Evolutionary conservation across 768 basidiomycete species (phyloP).

Genomic region (Phylloporus sp.): DNA sequence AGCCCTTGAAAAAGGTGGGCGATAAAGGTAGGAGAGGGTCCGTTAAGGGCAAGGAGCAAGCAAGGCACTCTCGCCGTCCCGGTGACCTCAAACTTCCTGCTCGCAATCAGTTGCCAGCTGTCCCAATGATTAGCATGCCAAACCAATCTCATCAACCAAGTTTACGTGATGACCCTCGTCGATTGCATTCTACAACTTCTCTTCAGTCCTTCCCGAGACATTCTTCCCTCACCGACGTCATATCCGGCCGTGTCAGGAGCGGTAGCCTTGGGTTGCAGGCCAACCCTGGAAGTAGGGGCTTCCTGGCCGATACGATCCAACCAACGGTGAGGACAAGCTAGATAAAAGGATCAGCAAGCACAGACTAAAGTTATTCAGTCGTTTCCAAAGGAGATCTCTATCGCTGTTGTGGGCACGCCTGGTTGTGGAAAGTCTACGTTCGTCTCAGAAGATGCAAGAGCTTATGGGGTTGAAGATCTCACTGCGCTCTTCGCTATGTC

Average conservation of each 20-base stretch:
- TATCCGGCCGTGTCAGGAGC: slow-evolving; percentile 51
- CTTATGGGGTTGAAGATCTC: slow-evolving; percentile 50
- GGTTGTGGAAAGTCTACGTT: slow-evolving; percentile 85
- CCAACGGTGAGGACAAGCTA: slow-evolving; percentile 22
- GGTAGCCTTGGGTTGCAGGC: slow-evolving; percentile 55
- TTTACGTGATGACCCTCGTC: slow-evolving; percentile 37
- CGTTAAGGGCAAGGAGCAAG: slow-evolving; percentile 43
- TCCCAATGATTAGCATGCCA: slow-evolving; percentile 26
- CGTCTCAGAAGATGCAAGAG: slow-evolving; percentile 71
- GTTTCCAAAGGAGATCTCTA: slow-evolving; percentile 41
- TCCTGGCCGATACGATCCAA: slow-evolving; percentile 17
- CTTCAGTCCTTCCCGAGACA: slow-evolving; percentile 36
- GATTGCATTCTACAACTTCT: slow-evolving; percentile 37
- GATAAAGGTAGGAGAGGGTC: slow-evolving; percentile 48
- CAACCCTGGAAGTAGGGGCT: slow-evolving; percentile 14
- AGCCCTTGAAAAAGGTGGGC: slow-evolving; percentile 36
- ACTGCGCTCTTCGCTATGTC: slow-evolving; percentile 29
- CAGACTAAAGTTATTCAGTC: slow-evolving; percentile 18
- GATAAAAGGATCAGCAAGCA: not conserved
- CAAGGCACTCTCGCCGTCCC: slow-evolving; percentile 43
- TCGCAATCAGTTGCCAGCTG: slow-evolving; percentile 42
- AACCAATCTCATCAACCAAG: slow-evolving; percentile 36
- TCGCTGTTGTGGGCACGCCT: slow-evolving; percentile 75
- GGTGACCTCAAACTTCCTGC: slow-evolving; percentile 64
- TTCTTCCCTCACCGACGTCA: slow-evolving; percentile 28